Percentiles rank a stretch among this genome's conserved stretches.
Evolutionary conservation across 2,329 filamentous ascomycete genomes (phyloP).

Genomic region (Verruconis gallopava): DNA sequence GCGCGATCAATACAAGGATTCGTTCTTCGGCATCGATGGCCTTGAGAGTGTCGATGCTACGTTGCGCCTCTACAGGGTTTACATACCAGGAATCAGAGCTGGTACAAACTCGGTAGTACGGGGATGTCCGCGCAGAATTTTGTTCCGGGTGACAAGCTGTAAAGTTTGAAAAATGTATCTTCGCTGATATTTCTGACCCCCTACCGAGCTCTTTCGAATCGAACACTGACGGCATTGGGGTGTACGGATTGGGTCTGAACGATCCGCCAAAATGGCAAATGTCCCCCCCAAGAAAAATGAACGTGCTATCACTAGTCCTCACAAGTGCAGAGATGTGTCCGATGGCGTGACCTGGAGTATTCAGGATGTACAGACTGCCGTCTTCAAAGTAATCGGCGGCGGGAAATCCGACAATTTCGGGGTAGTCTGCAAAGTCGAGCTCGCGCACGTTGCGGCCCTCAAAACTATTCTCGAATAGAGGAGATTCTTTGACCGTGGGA

Average conservation of each 20-base stretch:
- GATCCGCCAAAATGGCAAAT: constrained; percentile 29
- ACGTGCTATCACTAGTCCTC: constrained; percentile 25
- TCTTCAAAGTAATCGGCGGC: constrained; percentile 35
- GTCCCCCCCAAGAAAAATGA: constrained; percentile 32
- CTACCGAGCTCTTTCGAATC: constrained; percentile 4
- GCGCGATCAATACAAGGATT: constrained; percentile 19
- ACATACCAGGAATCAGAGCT: constrained; percentile 13
- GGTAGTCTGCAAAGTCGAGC: neutral
- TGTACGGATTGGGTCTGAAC: constrained; percentile 23
- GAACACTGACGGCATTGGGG: constrained; percentile 21
- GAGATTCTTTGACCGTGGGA: constrained; percentile 20
- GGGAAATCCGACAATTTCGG: constrained; percentile 17
- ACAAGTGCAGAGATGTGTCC: constrained; percentile 36
- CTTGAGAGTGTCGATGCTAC: constrained; percentile 15
- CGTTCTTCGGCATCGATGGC: constrained; percentile 18
- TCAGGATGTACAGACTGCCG: constrained; percentile 33
- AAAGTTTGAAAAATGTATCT: neutral
- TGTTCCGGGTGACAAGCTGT: constrained; percentile 14
- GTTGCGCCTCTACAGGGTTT: constrained; percentile 14
- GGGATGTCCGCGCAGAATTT: constrained; percentile 13
- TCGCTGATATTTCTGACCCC: neutral
- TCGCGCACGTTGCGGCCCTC: neutral
- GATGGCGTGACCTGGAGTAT: constrained; percentile 38
- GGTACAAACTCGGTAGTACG: constrained; percentile 13
- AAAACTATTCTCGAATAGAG: neutral